Evolutionary conservation across 2,329 filamentous ascomycete genomes (phyloP).

Genomic region (Diaporthe sp.): DNA sequence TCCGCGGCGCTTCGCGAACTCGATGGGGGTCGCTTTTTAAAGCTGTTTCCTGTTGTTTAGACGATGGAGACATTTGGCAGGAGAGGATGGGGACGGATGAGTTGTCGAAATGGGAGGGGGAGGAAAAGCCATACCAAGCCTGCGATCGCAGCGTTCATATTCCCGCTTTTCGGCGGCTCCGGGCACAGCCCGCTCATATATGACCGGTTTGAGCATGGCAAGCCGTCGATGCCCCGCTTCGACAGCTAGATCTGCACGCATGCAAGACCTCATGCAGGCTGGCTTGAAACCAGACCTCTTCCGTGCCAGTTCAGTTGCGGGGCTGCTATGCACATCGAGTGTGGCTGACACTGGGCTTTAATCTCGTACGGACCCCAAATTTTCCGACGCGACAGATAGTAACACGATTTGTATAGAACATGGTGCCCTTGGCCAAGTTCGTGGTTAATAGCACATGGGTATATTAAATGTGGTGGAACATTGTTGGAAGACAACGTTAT

Average conservation of each 20-base stretch:
- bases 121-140: slow-evolving; percentile 8
- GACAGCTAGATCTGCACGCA: not conserved
- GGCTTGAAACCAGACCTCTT: not conserved
- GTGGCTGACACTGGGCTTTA: not conserved
- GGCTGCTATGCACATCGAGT: not conserved
- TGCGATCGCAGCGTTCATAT: slow-evolving; percentile 12
- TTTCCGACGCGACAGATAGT: no score
- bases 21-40: not conserved
- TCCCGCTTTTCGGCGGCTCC: not conserved
- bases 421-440: not conserved
- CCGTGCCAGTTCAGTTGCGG: slow-evolving; percentile 1
- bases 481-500: not conserved
- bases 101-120: not conserved
- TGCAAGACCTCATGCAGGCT: slow-evolving; percentile 23
- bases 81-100: not conserved
- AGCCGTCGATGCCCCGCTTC: not conserved
- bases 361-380: slow-evolving; percentile 1
- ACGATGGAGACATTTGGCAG: not conserved
- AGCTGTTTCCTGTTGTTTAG: not conserved
- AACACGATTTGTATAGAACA: not conserved
- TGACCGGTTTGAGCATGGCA: not conserved
- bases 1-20: not conserved
- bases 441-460: not conserved
- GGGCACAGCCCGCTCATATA: not conserved
- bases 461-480: not conserved